Evolutionary conservation across 371 early-diverging fungal genomes (phyloP), one percentile per base, ranked within the genome.

Genomic region (Coemansia sp.): DNA sequence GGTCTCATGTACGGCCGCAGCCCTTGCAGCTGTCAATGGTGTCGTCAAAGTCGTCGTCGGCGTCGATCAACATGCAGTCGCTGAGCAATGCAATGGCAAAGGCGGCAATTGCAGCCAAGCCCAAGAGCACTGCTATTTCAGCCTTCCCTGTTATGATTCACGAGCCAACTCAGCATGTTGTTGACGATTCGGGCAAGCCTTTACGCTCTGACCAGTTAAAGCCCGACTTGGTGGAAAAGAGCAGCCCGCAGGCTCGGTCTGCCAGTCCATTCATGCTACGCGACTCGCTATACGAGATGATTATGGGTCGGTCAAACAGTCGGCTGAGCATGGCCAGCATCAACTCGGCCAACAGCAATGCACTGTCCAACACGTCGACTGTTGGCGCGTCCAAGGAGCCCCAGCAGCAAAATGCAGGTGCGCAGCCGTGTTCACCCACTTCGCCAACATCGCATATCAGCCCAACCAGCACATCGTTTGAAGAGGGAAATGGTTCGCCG

Each of bases 261-360:
- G 21, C 64, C 7, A 75, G 77, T 25, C 77, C 77, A 11, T 75
- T 75, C 50, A 59, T 71, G 26, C 39, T 71, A 23, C 77, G 77
- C 20, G 77, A 75, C 58, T 75, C 77, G 50, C 52, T 75, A 9
- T 75, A 75, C 42, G 77, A 75, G 62, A 71, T 75, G 77, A 75
- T 75, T 59, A 75, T 75, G 77, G 72, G 72, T 26, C 67, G 67
- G 20, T 66, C 77, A n/a, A 55, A 63, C 8, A 71, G 77, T 48
- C 30, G 72, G 50, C 69, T 59, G 4, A 60, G 67, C 64, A 33
- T 64, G 28, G 44, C 65, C 5, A 67, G 71, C 33, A 50, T 53
- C 11, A 57, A 56, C 14, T 75, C 77, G 18, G 33, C 62, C 2
- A 50, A 67, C 59, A 75, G 77, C 58, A 71, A 67, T 37, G 68